These are phyloP conservation scores for Zancudomyces culisetae DNA, from an alignment of 371 early-diverging fungal species.

Conservation along the genomic window DNA sequence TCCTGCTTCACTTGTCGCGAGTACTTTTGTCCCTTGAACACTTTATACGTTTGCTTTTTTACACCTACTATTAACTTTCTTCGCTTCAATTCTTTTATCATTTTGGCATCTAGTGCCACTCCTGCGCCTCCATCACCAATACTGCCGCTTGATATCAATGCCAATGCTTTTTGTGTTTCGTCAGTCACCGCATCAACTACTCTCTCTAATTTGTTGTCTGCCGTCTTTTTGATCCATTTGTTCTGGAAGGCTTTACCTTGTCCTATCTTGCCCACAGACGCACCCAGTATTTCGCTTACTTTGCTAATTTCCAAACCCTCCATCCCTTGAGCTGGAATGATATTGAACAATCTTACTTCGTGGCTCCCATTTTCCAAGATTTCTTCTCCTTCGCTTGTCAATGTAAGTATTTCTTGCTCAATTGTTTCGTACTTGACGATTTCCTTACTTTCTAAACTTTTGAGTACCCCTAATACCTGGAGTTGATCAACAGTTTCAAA, in stretches of 20 bases:
- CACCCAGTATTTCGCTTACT: slow-evolving; percentile 49
- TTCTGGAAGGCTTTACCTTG: slow-evolving; percentile 89
- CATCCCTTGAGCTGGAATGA: slow-evolving; percentile 61
- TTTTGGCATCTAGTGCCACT: slow-evolving; percentile 30
- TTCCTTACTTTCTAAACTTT: slow-evolving; percentile 69
- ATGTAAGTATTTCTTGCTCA: slow-evolving; percentile 52
- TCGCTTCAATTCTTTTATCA: slow-evolving; percentile 68
- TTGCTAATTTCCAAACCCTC: slow-evolving; percentile 67
- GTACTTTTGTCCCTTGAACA: slow-evolving; percentile 80
- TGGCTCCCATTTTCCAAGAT: slow-evolving; percentile 76
- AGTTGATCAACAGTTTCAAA: slow-evolving; percentile 26
- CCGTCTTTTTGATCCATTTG: slow-evolving; percentile 87
- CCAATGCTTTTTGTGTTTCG: slow-evolving; percentile 57
- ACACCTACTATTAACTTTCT: slow-evolving; percentile 51
- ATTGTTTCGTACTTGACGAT: slow-evolving; percentile 70
- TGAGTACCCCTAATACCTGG: slow-evolving; percentile 58
- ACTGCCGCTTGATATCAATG: slow-evolving; percentile 35
- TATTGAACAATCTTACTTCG: slow-evolving; percentile 80
- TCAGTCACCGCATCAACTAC: slow-evolving; percentile 70
- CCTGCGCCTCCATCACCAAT: too few relatives aligned
- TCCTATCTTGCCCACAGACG: slow-evolving; percentile 61
- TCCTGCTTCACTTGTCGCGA: slow-evolving; percentile 62
- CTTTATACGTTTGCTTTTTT: slow-evolving; percentile 64
- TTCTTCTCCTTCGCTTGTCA: slow-evolving; percentile 74
- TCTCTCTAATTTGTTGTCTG: slow-evolving; percentile 31